Percentiles rank a stretch among this genome's conserved stretches.
Evolutionary conservation across 768 basidiomycete genomes (phyloP).

Genomic region (Asterophora lycoperdoides): DNA sequence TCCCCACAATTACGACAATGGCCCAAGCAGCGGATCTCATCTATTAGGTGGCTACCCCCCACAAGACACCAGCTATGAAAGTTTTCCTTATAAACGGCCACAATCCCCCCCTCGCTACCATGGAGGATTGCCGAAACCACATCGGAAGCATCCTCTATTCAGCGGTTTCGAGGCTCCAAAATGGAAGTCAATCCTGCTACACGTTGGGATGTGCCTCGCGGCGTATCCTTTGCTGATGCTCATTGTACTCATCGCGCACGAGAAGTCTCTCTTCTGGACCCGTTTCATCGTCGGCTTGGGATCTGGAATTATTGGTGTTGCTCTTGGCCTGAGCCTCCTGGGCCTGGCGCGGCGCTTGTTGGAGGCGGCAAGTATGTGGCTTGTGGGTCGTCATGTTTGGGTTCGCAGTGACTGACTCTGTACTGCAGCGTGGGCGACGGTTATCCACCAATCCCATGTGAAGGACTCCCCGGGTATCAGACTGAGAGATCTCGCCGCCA

Average conservation of each 20-base stretch:
- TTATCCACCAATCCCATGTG: constrained; percentile 37
- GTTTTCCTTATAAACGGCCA: constrained; percentile 5
- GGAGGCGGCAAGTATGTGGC: constrained; percentile 35
- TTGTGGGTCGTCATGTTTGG: not conserved
- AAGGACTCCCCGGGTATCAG: constrained; percentile 28
- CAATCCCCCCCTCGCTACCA: constrained; percentile 13
- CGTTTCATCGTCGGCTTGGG: constrained; percentile 33
- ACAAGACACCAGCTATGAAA: not conserved
- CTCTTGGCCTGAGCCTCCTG: constrained; percentile 28
- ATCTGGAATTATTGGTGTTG: constrained; percentile 29
- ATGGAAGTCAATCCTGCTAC: constrained; percentile 27
- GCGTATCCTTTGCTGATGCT: constrained; percentile 32
- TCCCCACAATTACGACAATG: not conserved
- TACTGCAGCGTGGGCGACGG: constrained; percentile 38
- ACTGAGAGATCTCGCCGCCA: constrained; percentile 33
- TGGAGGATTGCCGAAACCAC: constrained; percentile 4
- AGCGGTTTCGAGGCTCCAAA: constrained; percentile 30
- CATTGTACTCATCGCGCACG: constrained; percentile 25
- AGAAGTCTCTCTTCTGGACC: constrained; percentile 37
- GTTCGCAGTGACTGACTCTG: not conserved
- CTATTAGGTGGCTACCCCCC: not conserved
- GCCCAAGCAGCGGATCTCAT: not conserved
- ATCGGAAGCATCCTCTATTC: constrained; percentile 26
- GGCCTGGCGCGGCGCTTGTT: constrained; percentile 26
- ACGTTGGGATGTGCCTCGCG: constrained; percentile 27